Conservation (phyloP, 352 stramenopile species). For the Phytophthora hibernalis region DNA sequence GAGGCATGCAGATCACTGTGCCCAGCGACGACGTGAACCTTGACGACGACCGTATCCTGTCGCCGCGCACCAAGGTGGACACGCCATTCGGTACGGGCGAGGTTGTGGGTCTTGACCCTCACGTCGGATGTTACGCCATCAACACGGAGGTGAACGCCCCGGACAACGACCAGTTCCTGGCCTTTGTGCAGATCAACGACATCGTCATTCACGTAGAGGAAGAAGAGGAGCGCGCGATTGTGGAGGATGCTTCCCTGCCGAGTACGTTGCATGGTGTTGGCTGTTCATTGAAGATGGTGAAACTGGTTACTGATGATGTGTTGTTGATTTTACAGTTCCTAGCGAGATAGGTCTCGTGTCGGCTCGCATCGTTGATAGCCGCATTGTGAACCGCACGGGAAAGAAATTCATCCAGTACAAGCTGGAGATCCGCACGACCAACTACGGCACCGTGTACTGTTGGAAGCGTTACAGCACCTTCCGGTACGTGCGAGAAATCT, state of each 20-base stretch:
- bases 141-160: conserved; percentile 82
- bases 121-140: conserved; percentile 90
- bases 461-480: conserved; percentile 92
- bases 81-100: conserved; percentile 87
- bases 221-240: conserved; percentile 79
- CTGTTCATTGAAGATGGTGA: conserved; percentile 23
- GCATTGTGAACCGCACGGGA: conserved; percentile 81
- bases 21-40: conserved; percentile 75
- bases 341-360: conserved; percentile 85
- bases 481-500: conserved; percentile 47
- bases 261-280: conserved; percentile 55
- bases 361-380: conserved; percentile 85
- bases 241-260: conserved; percentile 78
- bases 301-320: conserved; percentile 20
- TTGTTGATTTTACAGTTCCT: conserved; percentile 55
- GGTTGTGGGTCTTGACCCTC: conserved; percentile 83
- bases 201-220: conserved; percentile 74
- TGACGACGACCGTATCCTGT: conserved; percentile 88
- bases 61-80: conserved; percentile 83
- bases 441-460: conserved; percentile 89
- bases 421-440: conserved; percentile 86
- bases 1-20: conserved; percentile 76
- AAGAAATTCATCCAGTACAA: conserved; percentile 94
- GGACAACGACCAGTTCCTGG: conserved; percentile 82
- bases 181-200: conserved; percentile 86